These are phyloP conservation scores for Tolypocladium cylindrosporum DNA, from an alignment of 2,329 filamentous ascomycete species.

Conservation along the genomic window DNA sequence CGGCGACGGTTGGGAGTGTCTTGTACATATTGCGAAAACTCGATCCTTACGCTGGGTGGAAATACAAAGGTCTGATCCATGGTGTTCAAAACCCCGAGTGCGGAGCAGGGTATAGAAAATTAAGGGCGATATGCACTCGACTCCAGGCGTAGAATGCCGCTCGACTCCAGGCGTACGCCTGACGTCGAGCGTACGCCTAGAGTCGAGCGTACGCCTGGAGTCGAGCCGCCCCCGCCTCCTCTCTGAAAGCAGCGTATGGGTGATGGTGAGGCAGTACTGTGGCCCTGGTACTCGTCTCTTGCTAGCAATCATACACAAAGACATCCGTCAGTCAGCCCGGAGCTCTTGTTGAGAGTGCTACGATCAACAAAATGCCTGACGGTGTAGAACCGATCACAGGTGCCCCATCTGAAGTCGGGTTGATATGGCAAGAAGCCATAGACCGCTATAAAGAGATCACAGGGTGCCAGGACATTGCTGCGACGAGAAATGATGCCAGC, in stretches of 20 bases:
- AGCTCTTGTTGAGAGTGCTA: no score
- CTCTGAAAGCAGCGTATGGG: neutral
- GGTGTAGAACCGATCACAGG: neutral
- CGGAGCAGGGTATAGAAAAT: no score
- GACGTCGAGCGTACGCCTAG: no score
- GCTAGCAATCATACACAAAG: neutral
- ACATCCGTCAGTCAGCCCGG: neutral
- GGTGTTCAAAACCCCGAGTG: no score
- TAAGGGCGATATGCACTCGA: neutral
- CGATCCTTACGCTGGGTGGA: no score
- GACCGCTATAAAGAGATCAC: neutral
- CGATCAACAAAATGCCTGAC: neutral
- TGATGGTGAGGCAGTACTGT: neutral
- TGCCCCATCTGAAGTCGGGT: slow-evolving; percentile 1
- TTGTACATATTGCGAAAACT: no score
- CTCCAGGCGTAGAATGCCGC: neutral
- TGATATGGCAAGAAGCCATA: slow-evolving; percentile 1
- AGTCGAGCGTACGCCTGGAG: slow-evolving; percentile 5
- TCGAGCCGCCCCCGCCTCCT: neutral
- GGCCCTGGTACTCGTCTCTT: neutral
- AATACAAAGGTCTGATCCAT: no score
- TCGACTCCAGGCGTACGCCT: no score
- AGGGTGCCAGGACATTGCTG: neutral
- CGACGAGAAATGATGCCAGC: neutral
- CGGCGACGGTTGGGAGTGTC: no score